These are phyloP conservation scores for Yarrowia osloensis DNA, from an alignment of 805 yeast genomes.

Conservation along the genomic window DNA sequence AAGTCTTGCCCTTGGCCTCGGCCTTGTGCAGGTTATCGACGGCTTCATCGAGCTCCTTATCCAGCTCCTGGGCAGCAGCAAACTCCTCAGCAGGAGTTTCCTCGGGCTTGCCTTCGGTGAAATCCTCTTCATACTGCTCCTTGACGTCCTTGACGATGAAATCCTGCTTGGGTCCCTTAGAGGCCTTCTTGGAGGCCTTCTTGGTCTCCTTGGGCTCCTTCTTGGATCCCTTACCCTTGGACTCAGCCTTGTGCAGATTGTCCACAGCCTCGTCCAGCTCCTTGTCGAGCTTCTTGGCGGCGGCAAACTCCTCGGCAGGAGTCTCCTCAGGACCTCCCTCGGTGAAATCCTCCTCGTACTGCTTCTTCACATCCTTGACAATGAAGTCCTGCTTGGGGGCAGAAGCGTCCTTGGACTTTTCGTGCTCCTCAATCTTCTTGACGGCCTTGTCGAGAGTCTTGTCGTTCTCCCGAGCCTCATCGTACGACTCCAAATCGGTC, in stretches of 20 bases:
- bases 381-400: conserved; percentile 12
- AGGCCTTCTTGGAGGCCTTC: neutral
- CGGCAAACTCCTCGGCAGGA: conserved; percentile 11
- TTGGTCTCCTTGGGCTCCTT: conserved; percentile 6
- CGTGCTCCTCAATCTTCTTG: neutral
- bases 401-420: neutral
- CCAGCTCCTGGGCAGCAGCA: neutral
- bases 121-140: conserved; percentile 23
- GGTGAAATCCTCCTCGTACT: neutral
- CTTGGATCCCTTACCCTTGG: conserved; percentile 32
- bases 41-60: neutral
- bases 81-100: conserved; percentile 19
- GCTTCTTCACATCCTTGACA: conserved; percentile 3
- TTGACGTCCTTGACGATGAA: conserved; percentile 7
- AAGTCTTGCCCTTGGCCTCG: conserved; percentile 8
- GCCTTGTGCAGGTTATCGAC: neutral
- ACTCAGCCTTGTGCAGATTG: conserved; percentile 19
- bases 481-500: conserved; percentile 30
- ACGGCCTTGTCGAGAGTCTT: conserved; percentile 28
- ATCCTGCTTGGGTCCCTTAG: conserved; percentile 32
- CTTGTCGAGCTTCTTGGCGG: neutral
- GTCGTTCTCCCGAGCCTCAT: conserved; percentile 27
- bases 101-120: neutral
- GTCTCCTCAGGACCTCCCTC: neutral
- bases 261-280: conserved; percentile 7